Evolutionary conservation across 257 asterid genomes (phyloP), one percentile per base, ranked within the genome.

Genomic region (Solanum arcanum): DNA sequence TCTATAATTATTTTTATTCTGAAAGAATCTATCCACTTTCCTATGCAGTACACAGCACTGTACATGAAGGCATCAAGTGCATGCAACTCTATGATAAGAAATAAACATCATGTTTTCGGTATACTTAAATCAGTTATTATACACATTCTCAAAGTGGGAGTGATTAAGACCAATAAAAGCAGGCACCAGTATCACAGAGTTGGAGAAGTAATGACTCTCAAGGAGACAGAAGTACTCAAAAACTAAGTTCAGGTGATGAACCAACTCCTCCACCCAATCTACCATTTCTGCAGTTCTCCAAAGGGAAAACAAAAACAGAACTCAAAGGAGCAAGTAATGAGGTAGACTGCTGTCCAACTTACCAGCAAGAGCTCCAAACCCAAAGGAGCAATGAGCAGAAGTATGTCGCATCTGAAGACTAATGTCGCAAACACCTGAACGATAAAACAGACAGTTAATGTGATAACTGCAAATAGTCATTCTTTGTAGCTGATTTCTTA

Each of bases 311-410:
- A 81, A 82, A 10, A 85, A 72, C 12, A 56, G 27, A 31, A 66
- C 72, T 44, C 84, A 52, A 52, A 73, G 39, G 25, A 77, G 86
- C 37, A 85, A 41, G 82, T 52, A 86, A 86, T 20, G 82, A 84
- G 49, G 69, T 49, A 49, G 76, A 86, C 35, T 62, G 80, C 60
- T 41, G 83, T 64, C 87, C 62, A 88, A 86, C 94, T 83, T 94
- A 96, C 99, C 99, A 96, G 93, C 90, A 96, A 87, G 75, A 97
- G 94, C 92, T 92, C 93, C 90, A 96, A 91, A 89, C 98, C 98
- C 81, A 97, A 85, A 80, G 99, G 99, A 77, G 94, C 85, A 88
- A 92, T 87, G 86, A 97, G 99, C 82, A 97, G 90, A 90, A 96
- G 90, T 86, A 96, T 91, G 91, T 97, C 99, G 64, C 99, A 97